phyloP scores from a whole-genome alignment of 2,329 filamentous ascomycete genomes.

The Cryphonectria radicalis region DNA sequence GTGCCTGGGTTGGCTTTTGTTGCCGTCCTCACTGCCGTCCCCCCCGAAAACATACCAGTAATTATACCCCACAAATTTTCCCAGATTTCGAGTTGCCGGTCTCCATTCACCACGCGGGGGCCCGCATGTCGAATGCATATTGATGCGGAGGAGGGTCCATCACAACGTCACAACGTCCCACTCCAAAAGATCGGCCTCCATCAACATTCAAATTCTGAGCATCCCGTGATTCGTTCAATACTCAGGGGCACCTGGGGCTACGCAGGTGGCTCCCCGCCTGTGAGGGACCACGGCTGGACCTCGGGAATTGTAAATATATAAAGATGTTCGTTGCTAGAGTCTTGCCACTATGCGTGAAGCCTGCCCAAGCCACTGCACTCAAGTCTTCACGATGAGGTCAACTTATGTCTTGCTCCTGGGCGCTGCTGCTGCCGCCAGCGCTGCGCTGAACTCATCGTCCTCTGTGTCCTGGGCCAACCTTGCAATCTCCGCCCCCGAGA shows the following conservation, averaged over 20 bases:
- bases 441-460: background rate
- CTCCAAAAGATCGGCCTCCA: background rate
- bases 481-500: constrained; percentile 8
- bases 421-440: background rate
- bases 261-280: background rate
- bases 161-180: background rate
- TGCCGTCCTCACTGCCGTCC: background rate
- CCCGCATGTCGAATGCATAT: background rate
- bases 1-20: background rate
- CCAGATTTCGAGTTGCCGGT: background rate
- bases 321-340: background rate
- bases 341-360: background rate
- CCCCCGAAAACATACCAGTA: background rate
- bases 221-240: background rate
- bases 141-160: background rate
- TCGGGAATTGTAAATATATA: background rate
- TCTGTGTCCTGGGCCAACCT: constrained; percentile 6
- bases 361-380: background rate
- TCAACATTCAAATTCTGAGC: background rate
- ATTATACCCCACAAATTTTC: background rate
- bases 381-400: background rate
- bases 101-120: background rate
- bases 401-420: background rate
- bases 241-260: background rate
- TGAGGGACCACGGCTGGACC: background rate